Percentiles rank a stretch among this genome's conserved stretches.
Conservation (phyloP, 805 yeast genomes). For the Ogataea paradorogensis region DNA sequence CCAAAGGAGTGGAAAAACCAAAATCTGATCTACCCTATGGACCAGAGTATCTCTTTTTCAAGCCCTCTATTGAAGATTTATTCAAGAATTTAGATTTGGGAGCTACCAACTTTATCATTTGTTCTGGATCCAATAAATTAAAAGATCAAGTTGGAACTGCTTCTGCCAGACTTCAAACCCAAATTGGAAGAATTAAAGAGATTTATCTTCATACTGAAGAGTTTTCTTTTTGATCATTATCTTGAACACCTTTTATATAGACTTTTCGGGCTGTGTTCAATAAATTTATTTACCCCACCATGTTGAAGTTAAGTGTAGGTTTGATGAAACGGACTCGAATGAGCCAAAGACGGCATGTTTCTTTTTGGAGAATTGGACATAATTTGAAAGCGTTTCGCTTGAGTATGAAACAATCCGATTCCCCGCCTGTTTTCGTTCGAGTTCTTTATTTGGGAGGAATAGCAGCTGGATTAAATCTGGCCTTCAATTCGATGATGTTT, state of each 20-base stretch:
- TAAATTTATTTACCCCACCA: background rate
- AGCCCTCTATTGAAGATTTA: slow-evolving; percentile 17
- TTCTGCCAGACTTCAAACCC: slow-evolving; percentile 41
- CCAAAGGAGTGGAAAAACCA: background rate
- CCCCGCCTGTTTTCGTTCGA: slow-evolving; percentile 43
- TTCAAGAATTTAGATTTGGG: slow-evolving; percentile 28
- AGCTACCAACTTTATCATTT: slow-evolving; percentile 40
- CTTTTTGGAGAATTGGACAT: slow-evolving; percentile 34
- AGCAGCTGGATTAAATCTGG: slow-evolving; percentile 39
- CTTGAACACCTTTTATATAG: too few species aligned
- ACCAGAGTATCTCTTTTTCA: slow-evolving; percentile 7
- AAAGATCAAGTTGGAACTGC: slow-evolving; percentile 38
- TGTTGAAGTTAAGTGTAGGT: background rate
- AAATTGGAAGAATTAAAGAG: slow-evolving; percentile 38
- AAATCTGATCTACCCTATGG: background rate
- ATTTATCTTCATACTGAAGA: slow-evolving; percentile 50
- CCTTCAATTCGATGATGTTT: slow-evolving; percentile 35
- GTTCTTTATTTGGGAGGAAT: slow-evolving; percentile 41
- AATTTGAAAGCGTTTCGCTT: slow-evolving; percentile 25
- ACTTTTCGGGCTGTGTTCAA: slow-evolving; percentile 2
- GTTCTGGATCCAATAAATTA: slow-evolving; percentile 45
- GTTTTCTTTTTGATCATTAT: slow-evolving; percentile 46
- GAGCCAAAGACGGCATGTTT: slow-evolving; percentile 20
- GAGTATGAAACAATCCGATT: slow-evolving; percentile 34
- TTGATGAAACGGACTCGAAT: background rate